Evolutionary conservation across 495 filamentous ascomycete species (phyloP).

Genomic region (Talaromyces wortmannii): DNA sequence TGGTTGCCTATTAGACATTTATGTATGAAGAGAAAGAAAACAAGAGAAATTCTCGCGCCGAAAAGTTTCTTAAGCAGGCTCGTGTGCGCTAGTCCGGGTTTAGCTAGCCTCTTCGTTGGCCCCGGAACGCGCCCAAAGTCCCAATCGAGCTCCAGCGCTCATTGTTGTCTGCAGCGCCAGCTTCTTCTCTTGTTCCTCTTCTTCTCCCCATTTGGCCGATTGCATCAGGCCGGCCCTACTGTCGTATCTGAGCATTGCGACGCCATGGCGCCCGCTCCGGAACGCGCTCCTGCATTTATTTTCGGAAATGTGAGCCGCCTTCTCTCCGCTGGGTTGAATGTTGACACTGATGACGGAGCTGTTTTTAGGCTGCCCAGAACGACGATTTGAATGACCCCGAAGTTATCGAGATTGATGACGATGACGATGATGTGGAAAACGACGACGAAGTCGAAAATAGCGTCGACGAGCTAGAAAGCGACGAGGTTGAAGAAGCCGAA

Average conservation of each 20-base stretch:
- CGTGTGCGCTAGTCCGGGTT: conserved; percentile 21
- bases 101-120: background rate
- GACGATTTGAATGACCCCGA: conserved; percentile 19
- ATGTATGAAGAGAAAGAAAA: conserved; percentile 46
- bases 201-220: background rate
- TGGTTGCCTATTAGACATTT: conserved; percentile 93
- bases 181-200: background rate
- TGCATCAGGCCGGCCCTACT: background rate
- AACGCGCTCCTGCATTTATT: conserved; percentile 15
- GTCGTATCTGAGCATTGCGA: no score
- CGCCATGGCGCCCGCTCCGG: conserved; percentile 20
- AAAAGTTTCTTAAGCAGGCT: conserved; percentile 16
- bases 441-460: conserved; percentile 1
- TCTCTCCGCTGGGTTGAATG: conserved; percentile 5
- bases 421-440: conserved; percentile 21
- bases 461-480: conserved; percentile 16
- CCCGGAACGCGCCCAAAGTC: background rate
- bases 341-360: conserved; percentile 2
- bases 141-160: background rate
- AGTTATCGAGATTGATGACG: conserved; percentile 36
- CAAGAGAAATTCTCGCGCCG: conserved; percentile 17
- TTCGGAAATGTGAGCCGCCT: conserved; percentile 17
- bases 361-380: conserved; percentile 10
- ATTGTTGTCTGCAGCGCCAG: background rate
- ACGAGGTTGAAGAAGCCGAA: conserved; percentile 9